Conservation (phyloP, 306 rosid species). For the Corylus avellana region DNA sequence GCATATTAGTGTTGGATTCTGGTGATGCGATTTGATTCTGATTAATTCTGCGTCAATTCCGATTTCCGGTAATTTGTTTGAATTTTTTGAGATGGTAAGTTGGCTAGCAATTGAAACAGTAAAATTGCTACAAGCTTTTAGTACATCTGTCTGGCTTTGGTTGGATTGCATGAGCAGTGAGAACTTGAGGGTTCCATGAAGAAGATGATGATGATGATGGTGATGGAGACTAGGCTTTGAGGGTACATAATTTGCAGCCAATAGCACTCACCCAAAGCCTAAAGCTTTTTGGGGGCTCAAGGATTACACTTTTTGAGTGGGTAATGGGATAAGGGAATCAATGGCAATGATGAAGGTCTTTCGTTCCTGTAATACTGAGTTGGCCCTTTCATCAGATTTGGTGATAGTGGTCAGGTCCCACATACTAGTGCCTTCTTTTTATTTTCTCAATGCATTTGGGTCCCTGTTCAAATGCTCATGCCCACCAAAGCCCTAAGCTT, state of each 20-base stretch:
- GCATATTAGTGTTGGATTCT: neutral
- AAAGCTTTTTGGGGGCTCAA: slow-evolving; percentile 4
- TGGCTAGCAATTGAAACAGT: no score
- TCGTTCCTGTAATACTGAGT: slow-evolving; percentile 17
- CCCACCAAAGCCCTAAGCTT: neutral
- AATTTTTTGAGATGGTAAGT: no score
- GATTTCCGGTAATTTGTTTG: no score
- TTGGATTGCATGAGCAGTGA: neutral
- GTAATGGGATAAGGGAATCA: slow-evolving; percentile 16
- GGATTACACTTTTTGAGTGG: slow-evolving; percentile 8
- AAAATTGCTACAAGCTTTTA: no score
- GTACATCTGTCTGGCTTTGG: neutral
- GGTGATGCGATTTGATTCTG: neutral
- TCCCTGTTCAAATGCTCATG: slow-evolving; percentile 13
- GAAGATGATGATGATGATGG: neutral
- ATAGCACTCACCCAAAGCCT: neutral
- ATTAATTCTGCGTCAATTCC: neutral
- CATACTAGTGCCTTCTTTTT: slow-evolving; percentile 2
- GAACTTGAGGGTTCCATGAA: neutral
- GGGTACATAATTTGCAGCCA: neutral
- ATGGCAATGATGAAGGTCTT: slow-evolving; percentile 31
- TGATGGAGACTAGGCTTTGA: neutral
- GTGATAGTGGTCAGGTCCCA: slow-evolving; percentile 21
- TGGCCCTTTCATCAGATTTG: slow-evolving; percentile 42
- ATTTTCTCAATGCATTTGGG: neutral